Evolutionary conservation across 768 basidiomycete genomes (phyloP).

Genomic region (Suillus alpinus): DNA sequence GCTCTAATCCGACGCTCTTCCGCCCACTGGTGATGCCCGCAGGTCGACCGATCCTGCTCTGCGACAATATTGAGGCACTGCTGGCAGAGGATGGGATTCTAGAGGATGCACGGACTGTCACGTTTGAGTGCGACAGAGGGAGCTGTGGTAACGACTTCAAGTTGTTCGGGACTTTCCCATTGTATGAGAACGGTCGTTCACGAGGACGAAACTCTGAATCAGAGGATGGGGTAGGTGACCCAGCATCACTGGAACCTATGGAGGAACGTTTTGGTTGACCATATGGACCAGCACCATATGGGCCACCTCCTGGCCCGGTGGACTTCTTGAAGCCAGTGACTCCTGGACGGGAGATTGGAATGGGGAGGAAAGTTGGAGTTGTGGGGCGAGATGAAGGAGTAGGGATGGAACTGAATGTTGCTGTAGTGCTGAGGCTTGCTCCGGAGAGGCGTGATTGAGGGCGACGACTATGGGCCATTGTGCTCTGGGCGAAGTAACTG

Average conservation of each 20-base stretch:
- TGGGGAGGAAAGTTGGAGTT: conserved; percentile 75
- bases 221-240: conserved; percentile 26
- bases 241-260: conserved; percentile 44
- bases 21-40: conserved; percentile 40
- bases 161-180: conserved; percentile 17
- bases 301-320: conserved; percentile 43
- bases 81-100: conserved; percentile 38
- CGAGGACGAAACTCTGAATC: conserved; percentile 23
- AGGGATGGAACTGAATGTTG: conserved; percentile 59
- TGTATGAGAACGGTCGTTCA: conserved; percentile 28
- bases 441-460: conserved; percentile 75
- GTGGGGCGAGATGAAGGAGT: conserved; percentile 69
- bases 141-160: conserved; percentile 42
- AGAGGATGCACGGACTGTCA: conserved; percentile 45
- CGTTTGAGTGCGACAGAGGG: conserved; percentile 41
- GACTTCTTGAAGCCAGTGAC: conserved; percentile 59
- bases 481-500: conserved; percentile 42
- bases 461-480: conserved; percentile 48
- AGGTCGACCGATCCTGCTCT: conserved; percentile 46
- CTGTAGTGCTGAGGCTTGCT: conserved; percentile 52
- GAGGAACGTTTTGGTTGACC: conserved; percentile 59
- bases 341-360: conserved; percentile 51
- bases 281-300: conserved; percentile 38
- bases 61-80: conserved; percentile 33
- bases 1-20: conserved; percentile 38